Percentiles rank a stretch among this genome's conserved stretches.
phyloP scores from a whole-genome alignment of 768 basidiomycete genomes.

The Suillus subluteus region DNA sequence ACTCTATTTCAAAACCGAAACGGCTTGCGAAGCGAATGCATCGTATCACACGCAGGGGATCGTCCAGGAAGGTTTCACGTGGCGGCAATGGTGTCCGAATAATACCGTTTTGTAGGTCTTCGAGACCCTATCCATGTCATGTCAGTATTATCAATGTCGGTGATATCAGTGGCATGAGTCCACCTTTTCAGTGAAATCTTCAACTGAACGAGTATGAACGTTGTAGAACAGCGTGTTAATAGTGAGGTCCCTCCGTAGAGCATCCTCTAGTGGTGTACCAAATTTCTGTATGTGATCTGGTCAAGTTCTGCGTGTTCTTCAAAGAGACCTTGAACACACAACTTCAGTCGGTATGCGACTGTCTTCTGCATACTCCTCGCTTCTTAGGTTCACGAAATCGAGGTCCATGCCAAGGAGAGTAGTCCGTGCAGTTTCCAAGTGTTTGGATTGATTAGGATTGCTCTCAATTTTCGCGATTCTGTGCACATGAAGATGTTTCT shows the following conservation, averaged over 20 bases:
- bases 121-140: conserved; percentile 61
- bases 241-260: conserved; percentile 87
- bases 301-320: conserved; percentile 10
- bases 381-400: conserved; percentile 92
- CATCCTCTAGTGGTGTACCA: conserved; percentile 92
- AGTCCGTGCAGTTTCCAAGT: conserved; percentile 92
- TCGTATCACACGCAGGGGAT: conserved; percentile 90
- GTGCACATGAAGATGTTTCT: conserved; percentile 34
- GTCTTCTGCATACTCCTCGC: conserved; percentile 85
- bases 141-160: conserved; percentile 17
- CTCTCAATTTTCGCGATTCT: conserved; percentile 84
- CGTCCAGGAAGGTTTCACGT: conserved; percentile 87
- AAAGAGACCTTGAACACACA: conserved; percentile 48
- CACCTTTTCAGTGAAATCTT: conserved; percentile 86
- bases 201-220: conserved; percentile 80
- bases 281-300: conserved; percentile 59
- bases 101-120: conserved; percentile 77
- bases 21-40: conserved; percentile 91
- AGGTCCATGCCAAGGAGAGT: conserved; percentile 80
- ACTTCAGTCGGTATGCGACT: conserved; percentile 90
- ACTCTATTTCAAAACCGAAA: conserved; percentile 80
- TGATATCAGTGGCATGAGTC: background rate
- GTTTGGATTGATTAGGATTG: conserved; percentile 97
- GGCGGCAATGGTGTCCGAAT: conserved; percentile 92
- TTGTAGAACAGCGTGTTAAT: conserved; percentile 98